Conservation (phyloP, 2,329 filamentous ascomycete genomes). For the Chaetomium strumarium region DNA sequence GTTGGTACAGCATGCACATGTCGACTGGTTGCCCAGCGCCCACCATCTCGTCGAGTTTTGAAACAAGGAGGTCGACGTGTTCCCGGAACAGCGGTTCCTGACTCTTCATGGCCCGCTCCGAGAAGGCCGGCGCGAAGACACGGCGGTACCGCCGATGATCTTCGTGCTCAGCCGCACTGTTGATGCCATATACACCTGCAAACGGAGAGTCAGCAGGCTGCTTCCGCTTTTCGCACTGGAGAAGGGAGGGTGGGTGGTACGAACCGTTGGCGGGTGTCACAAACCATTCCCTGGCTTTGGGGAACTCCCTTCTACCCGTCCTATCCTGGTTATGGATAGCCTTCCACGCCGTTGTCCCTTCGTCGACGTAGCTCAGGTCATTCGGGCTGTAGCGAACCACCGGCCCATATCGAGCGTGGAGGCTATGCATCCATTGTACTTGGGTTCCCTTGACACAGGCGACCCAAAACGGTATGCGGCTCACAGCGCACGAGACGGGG, state of each 20-base stretch:
- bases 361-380: conserved; percentile 1
- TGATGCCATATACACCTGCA: not conserved
- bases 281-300: not conserved
- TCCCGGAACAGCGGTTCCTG: not conserved
- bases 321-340: not conserved
- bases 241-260: not conserved
- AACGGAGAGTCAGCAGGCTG: too few relatives aligned
- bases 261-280: not conserved
- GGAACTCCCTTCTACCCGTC: not conserved
- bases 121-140: not conserved
- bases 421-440: not conserved
- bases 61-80: not conserved
- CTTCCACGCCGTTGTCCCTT: not conserved
- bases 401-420: not conserved
- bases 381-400: not conserved
- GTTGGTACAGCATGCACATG: not conserved
- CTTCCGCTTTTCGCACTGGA: too few relatives aligned
- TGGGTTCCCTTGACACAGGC: not conserved
- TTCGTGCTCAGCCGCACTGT: not conserved
- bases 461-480: not conserved
- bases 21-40: not conserved
- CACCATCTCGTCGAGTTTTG: not conserved
- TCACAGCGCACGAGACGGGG: not conserved
- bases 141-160: not conserved
- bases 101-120: not conserved